Percentiles rank a stretch among this genome's conserved stretches.
phyloP scores from a whole-genome alignment of 306 rosid genomes.

The Alnus glutinosa region DNA sequence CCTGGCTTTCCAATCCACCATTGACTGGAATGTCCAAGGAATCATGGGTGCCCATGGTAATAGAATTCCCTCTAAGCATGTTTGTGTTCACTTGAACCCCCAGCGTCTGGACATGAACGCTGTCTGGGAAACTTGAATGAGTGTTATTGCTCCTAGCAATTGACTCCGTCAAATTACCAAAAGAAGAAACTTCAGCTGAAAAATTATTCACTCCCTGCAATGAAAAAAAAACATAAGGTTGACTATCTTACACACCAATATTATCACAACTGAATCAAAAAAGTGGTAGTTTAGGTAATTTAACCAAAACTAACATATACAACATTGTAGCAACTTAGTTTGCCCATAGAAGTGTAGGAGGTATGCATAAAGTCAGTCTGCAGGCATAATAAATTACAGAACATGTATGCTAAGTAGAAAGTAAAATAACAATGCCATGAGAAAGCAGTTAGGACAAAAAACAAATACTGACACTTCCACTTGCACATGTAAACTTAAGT shows the following conservation, averaged over 20 bases:
- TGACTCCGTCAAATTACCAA: slow-evolving; percentile 41
- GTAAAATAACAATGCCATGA: neutral
- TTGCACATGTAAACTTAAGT: neutral
- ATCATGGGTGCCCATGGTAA: slow-evolving; percentile 32
- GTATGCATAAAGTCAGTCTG: neutral
- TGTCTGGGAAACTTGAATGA: slow-evolving; percentile 41
- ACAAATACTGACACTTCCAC: neutral
- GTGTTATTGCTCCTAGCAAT: slow-evolving; percentile 31
- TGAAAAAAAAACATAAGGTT: slow-evolving; percentile 22
- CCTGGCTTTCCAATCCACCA: slow-evolving; percentile 72
- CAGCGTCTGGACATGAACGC: slow-evolving; percentile 36
- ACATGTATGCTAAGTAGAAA: neutral
- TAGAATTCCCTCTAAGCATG: slow-evolving; percentile 35
- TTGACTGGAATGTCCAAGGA: slow-evolving; percentile 38
- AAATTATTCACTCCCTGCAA: slow-evolving; percentile 53
- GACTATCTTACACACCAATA: neutral
- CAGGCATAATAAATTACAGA: neutral
- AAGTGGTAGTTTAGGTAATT: neutral
- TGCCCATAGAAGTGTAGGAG: neutral
- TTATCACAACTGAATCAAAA: neutral
- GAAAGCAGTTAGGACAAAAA: neutral
- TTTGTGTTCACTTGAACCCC: slow-evolving; percentile 45
- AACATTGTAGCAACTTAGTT: neutral
- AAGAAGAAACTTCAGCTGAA: slow-evolving; percentile 44
- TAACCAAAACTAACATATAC: neutral